These are phyloP conservation scores for Umbelopsis sp. DNA, from an alignment of 192 early-diverging fungal species.

Conservation along the genomic window DNA sequence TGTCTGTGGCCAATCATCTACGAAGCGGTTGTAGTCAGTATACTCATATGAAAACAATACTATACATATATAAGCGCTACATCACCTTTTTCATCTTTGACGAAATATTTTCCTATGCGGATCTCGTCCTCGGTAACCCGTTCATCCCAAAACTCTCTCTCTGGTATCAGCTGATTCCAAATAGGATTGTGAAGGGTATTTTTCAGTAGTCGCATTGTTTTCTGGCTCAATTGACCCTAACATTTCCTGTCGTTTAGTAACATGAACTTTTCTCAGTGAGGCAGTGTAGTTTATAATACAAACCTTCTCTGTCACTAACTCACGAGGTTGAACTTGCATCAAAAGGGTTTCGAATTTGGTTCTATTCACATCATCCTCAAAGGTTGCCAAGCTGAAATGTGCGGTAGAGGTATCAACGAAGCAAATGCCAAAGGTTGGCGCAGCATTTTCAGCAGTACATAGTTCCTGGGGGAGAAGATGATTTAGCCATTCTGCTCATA, in stretches of 20 bases:
- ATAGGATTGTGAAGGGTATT: slow-evolving; percentile 58
- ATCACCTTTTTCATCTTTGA: slow-evolving; percentile 24
- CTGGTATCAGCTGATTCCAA: slow-evolving; percentile 68
- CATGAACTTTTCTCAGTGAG: not conserved
- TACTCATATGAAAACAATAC: not conserved
- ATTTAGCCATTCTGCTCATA: not conserved
- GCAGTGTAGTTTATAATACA: not conserved
- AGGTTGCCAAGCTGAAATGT: slow-evolving; percentile 81
- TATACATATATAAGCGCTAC: not conserved
- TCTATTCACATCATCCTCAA: slow-evolving; percentile 84
- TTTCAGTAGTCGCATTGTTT: slow-evolving; percentile 64
- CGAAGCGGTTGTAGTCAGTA: not conserved
- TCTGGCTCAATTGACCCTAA: slow-evolving; percentile 53
- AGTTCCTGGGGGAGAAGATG: slow-evolving; percentile 28
- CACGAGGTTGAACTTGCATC: slow-evolving; percentile 89
- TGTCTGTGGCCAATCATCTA: slow-evolving; percentile 49
- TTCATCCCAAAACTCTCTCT: slow-evolving; percentile 72
- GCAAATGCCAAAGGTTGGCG: slow-evolving; percentile 76
- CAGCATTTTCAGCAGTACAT: slow-evolving; percentile 37
- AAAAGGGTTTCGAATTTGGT: slow-evolving; percentile 93
- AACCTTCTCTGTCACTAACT: slow-evolving; percentile 86
- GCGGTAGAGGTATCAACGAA: slow-evolving; percentile 98
- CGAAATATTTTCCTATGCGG: slow-evolving; percentile 62
- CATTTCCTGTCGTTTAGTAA: not conserved
- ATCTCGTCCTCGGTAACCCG: slow-evolving; percentile 63